Conservation (phyloP, 371 early-diverging fungal species). For the Funneliformis caledonium region DNA sequence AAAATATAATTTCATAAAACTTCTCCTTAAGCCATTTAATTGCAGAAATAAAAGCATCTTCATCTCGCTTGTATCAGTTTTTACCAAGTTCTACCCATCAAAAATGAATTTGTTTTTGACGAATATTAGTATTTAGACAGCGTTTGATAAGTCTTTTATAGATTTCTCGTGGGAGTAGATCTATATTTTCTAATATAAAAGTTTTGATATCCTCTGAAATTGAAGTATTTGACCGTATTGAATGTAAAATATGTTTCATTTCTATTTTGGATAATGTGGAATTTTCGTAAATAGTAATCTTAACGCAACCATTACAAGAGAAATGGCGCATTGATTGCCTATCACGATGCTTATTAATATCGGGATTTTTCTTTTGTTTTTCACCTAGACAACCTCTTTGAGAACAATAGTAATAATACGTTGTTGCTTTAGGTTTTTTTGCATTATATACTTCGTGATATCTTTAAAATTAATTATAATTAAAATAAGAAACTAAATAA, state of each 20-base stretch:
- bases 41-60: background rate
- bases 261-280: background rate
- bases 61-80: background rate
- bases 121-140: background rate
- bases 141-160: background rate
- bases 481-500: background rate
- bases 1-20: background rate
- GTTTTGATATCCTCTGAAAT: background rate
- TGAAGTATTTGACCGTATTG: background rate
- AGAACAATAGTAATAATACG: slow-evolving; percentile 16
- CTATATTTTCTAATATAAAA: slow-evolving; percentile 22
- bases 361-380: slow-evolving; percentile 15
- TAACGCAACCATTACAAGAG: background rate
- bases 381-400: background rate
- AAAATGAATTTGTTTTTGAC: slow-evolving; percentile 23
- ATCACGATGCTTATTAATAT: slow-evolving; percentile 10
- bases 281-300: slow-evolving; percentile 21
- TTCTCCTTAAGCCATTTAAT: background rate
- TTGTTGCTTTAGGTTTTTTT: background rate
- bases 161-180: slow-evolving; percentile 12
- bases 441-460: background rate
- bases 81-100: background rate
- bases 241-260: slow-evolving; percentile 2
- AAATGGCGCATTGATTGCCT: background rate
- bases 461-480: background rate